Percentiles rank a stretch among this genome's conserved stretches.
Conservation (phyloP, 73 alveolate species). For the Paraurostyla sp. region DNA sequence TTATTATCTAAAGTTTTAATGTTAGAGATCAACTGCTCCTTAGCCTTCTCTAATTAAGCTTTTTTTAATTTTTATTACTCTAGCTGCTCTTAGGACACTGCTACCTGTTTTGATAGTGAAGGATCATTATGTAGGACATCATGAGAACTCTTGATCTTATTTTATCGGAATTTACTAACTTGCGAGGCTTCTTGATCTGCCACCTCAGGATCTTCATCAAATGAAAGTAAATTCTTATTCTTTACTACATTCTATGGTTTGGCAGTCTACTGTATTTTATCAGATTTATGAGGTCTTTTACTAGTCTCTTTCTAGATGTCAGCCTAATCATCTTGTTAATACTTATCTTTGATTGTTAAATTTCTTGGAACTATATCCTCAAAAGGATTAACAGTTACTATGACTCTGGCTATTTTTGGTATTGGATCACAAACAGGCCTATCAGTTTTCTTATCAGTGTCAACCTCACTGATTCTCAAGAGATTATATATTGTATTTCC, state of each 20-base stretch:
- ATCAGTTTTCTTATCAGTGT: conserved; percentile 78
- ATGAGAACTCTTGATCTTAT: conserved; percentile 70
- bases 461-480: conserved; percentile 72
- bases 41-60: neutral
- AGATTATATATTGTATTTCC: conserved; percentile 84
- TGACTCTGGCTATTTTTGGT: conserved; percentile 68
- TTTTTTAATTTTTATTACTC: conserved; percentile 11
- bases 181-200: neutral
- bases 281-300: neutral
- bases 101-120: conserved; percentile 51
- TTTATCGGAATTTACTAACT: neutral
- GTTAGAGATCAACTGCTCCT: conserved; percentile 1
- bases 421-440: conserved; percentile 74
- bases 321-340: neutral
- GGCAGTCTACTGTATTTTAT: neutral
- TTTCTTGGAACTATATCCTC: conserved; percentile 75
- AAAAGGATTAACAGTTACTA: conserved; percentile 85
- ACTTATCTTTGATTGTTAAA: conserved; percentile 43
- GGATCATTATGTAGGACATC: conserved; percentile 77
- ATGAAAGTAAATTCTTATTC: conserved; percentile 71
- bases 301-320: conserved; percentile 40
- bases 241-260: conserved; percentile 19
- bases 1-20: neutral
- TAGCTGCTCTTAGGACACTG: conserved; percentile 48
- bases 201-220: conserved; percentile 71